A percentile compares a stretch with the other conserved stretches of the same genome.
These are phyloP conservation scores for Bruguiera gymnorhiza DNA, from an alignment of 345 rosid genomes.

Conservation along the genomic window DNA sequence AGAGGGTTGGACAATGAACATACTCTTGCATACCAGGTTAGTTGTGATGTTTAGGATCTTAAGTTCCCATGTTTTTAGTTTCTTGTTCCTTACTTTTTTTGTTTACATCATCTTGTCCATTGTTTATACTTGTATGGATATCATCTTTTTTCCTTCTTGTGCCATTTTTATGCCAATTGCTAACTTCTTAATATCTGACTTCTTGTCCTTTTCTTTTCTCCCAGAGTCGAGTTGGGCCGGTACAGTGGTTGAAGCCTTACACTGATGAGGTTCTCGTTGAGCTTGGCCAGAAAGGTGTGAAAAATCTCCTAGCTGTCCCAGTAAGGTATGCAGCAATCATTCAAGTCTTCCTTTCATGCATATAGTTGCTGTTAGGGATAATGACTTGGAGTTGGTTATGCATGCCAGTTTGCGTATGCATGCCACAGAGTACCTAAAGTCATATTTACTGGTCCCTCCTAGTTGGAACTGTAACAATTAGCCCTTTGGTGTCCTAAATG, in stretches of 20 bases:
- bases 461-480: too few relatives aligned
- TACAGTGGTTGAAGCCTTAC: slow-evolving; percentile 92
- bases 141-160: neutral
- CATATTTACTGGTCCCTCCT: too few relatives aligned
- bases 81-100: neutral
- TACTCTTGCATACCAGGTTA: slow-evolving; percentile 85
- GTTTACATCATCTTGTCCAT: neutral
- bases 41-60: slow-evolving; percentile 8
- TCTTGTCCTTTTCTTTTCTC: neutral
- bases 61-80: slow-evolving; percentile 4
- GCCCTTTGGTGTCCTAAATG: too few relatives aligned
- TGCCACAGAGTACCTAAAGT: too few relatives aligned
- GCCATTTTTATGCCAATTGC: neutral
- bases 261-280: slow-evolving; percentile 90
- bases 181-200: slow-evolving; percentile 2
- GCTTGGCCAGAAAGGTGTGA: slow-evolving; percentile 90
- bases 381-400: neutral
- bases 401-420: too few relatives aligned
- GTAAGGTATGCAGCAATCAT: slow-evolving; percentile 51
- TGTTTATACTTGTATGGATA: neutral
- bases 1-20: slow-evolving; percentile 72
- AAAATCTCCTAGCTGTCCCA: slow-evolving; percentile 88
- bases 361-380: neutral
- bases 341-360: neutral
- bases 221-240: slow-evolving; percentile 98